Evolutionary conservation across 495 filamentous ascomycete genomes (phyloP).

Genomic region (Lasiosphaeria hispida): DNA sequence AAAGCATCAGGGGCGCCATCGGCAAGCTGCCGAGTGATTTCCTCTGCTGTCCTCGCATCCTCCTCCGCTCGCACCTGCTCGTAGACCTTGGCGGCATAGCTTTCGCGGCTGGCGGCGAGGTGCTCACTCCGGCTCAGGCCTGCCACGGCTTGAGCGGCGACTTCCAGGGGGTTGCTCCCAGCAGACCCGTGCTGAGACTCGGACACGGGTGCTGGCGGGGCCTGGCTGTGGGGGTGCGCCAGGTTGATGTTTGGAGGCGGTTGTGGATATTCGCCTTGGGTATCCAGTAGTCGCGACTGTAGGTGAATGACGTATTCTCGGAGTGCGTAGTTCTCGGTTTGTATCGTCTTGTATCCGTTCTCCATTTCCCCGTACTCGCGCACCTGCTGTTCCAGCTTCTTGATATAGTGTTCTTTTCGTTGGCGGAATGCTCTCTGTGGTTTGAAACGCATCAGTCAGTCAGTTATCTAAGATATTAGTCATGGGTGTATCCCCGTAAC

Average conservation of each 20-base stretch:
- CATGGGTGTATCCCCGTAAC: background rate
- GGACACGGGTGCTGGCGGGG: background rate
- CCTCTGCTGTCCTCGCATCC: conserved; percentile 37
- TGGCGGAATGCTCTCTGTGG: conserved; percentile 89
- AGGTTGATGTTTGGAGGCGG: conserved; percentile 59
- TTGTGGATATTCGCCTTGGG: conserved; percentile 77
- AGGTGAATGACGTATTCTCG: conserved; percentile 89
- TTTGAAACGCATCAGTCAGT: conserved; percentile 10
- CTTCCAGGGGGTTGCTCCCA: conserved; percentile 25
- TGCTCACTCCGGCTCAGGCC: conserved; percentile 30
- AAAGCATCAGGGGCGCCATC: conserved; percentile 28
- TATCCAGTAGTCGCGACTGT: conserved; percentile 83
- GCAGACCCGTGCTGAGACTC: background rate
- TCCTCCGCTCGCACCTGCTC: conserved; percentile 22
- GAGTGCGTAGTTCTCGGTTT: conserved; percentile 83
- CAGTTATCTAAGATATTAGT: conserved; percentile 26
- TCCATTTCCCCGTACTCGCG: conserved; percentile 68
- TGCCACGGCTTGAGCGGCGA: conserved; percentile 37
- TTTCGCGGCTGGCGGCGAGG: conserved; percentile 9
- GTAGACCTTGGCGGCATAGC: conserved; percentile 13
- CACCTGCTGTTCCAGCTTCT: conserved; percentile 90
- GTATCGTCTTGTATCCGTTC: conserved; percentile 67
- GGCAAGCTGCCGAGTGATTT: conserved; percentile 37
- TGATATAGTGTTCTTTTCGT: conserved; percentile 97
- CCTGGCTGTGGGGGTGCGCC: conserved; percentile 23